Percentiles rank a stretch among this genome's conserved stretches.
Evolutionary conservation across 148 eudicot species (phyloP).

Genomic region (Persicaria maculosa): DNA sequence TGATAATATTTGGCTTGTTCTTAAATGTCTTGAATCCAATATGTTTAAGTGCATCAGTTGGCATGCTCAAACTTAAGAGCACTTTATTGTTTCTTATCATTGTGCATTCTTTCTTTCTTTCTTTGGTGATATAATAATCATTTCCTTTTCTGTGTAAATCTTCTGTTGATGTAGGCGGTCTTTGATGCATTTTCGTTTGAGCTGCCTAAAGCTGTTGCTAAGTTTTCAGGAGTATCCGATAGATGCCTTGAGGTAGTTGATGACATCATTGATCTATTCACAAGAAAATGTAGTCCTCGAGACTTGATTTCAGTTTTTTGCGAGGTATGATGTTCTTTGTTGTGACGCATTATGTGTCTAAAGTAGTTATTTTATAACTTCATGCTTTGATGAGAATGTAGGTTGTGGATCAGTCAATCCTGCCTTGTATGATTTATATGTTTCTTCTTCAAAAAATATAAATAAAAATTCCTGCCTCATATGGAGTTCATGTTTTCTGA

Average conservation of each 20-base stretch:
- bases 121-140: constrained; percentile 4
- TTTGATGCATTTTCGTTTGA: constrained; percentile 76
- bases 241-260: constrained; percentile 58
- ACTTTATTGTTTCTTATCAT: neutral
- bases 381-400: neutral
- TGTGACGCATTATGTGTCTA: neutral
- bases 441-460: no score
- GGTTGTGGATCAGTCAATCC: neutral
- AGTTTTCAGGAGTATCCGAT: constrained; percentile 52
- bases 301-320: constrained; percentile 72
- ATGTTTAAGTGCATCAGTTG: neutral
- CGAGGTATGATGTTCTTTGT: constrained; percentile 43
- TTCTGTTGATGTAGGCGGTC: constrained; percentile 38
- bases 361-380: neutral
- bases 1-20: neutral
- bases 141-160: neutral
- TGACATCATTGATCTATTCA: constrained; percentile 37
- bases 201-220: constrained; percentile 66
- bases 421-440: neutral
- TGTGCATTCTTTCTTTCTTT: neutral
- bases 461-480: neutral
- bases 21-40: neutral
- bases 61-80: neutral
- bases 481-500: neutral
- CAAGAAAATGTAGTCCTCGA: constrained; percentile 59